phyloP scores from a whole-genome alignment of 2,329 filamentous ascomycete genomes.

The Niveomyces coronatus region DNA sequence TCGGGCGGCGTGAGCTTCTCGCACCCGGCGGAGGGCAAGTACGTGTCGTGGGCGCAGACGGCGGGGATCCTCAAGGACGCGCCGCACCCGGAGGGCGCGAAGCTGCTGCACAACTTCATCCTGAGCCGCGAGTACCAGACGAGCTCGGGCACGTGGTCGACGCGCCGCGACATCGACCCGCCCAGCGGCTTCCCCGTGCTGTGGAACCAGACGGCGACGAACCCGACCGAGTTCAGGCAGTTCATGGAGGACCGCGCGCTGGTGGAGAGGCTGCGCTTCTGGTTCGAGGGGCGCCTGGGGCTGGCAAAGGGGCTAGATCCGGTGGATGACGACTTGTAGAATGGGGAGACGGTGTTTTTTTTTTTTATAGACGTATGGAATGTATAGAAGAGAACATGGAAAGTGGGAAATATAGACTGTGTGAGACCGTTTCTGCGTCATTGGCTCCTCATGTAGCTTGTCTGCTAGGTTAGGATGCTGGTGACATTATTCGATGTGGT shows the following conservation, averaged over 20 bases:
- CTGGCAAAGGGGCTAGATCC: conserved; percentile 32
- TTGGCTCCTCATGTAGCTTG: too few relatives aligned
- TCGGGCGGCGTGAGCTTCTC: conserved; percentile 15
- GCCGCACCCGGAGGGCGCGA: conserved; percentile 39
- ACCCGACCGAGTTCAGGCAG: conserved; percentile 26
- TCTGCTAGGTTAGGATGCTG: too few relatives aligned
- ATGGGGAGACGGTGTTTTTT: too few relatives aligned
- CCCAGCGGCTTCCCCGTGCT: conserved; percentile 21
- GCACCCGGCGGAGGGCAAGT: conserved; percentile 27
- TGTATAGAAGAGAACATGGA: too few relatives aligned
- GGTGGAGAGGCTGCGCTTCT: conserved; percentile 32
- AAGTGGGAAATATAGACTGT: too few relatives aligned
- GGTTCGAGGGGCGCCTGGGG: conserved; percentile 31
- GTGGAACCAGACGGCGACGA: conserved; percentile 20
- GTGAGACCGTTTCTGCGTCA: too few relatives aligned
- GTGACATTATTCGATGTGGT: too few relatives aligned
- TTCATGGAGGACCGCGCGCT: conserved; percentile 31
- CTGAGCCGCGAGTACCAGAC: conserved; percentile 31
- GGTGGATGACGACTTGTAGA: conserved; percentile 18
- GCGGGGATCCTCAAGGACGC: conserved; percentile 38
- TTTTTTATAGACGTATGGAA: too few relatives aligned
- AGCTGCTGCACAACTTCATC: conserved; percentile 37
- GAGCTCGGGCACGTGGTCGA: conserved; percentile 21
- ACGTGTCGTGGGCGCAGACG: conserved; percentile 38
- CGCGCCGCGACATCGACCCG: conserved; percentile 23